Evolutionary conservation across 495 filamentous ascomycete species (phyloP), one percentile per base, ranked within the genome.

Genomic region (Podospora didyma): DNA sequence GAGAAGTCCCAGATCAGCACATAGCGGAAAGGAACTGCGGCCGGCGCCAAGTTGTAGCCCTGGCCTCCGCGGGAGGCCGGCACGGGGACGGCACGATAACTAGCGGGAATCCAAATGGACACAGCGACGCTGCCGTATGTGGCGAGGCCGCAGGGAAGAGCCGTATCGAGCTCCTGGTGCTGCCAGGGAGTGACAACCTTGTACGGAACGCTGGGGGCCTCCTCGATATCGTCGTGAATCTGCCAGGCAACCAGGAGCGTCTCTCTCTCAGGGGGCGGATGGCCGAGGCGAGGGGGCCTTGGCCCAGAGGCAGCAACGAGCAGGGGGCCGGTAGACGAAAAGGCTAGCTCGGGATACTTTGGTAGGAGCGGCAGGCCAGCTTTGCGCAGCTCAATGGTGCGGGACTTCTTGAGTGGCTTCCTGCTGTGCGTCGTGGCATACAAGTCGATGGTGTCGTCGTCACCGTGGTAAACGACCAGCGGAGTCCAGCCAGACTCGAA

Each of bases 371-470:
- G 70, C 10, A 73, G 66, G 46, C 51, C 58, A 37, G 62, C 64
- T 11, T 62, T 59, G 56, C 56, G 55, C 19, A 73, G 64, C 80
- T 96, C 46, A 87, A 88, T 67, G 86, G 89, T 49, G 86, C 92
- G 67, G 73, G 79, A 59, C 75, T 93, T 55, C 69, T 78, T 51
- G 79, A 86, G 61, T 83, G 84, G 59, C 87, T 95, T 73, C 77
- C 94, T 59, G 75, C 88, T 10, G 84, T 92, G 22, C 82, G 87
- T 69, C 73, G 88, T 53, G 83, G 81, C 26, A 74, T 94, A 59
- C 78, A 84, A 63, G 77, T 87, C 60, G 79, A 85, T 56, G 2
- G 45, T 54, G 49, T 67, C 61, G 20, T 49, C 54, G 39, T 68
- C 54, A 50, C 68, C 64, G 39, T 49, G 46, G 51, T 73, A 73